These are phyloP conservation scores for Mycena sanguinolenta DNA, from an alignment of 768 basidiomycete species.

Conservation along the genomic window DNA sequence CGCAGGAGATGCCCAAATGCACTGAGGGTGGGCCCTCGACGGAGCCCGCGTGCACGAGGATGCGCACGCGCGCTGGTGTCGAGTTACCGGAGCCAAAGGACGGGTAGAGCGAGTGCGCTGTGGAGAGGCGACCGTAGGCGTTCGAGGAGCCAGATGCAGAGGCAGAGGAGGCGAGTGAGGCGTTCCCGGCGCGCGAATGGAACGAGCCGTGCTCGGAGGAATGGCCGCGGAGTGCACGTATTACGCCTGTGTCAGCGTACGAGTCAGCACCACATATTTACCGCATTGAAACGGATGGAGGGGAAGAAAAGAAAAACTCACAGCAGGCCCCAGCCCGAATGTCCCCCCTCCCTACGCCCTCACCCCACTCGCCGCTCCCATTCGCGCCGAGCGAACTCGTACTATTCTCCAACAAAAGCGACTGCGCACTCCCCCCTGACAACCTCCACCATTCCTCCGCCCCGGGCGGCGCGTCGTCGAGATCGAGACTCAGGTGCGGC, in stretches of 20 bases:
- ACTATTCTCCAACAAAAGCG: slow-evolving; percentile 13
- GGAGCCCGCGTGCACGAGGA: slow-evolving; percentile 20
- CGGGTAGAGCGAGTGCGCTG: slow-evolving; percentile 32
- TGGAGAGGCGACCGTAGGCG: not conserved
- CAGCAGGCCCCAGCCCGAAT: slow-evolving; percentile 23
- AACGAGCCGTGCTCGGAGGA: slow-evolving; percentile 36
- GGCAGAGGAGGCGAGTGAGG: slow-evolving; percentile 4
- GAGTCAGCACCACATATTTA: not conserved
- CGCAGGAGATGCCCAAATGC: slow-evolving; percentile 28
- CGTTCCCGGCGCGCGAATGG: slow-evolving; percentile 15
- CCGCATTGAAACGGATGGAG: no score
- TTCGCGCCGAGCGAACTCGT: not conserved
- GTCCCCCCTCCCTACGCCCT: slow-evolving; percentile 23
- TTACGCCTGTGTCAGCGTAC: slow-evolving; percentile 10
- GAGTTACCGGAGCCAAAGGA: slow-evolving; percentile 27
- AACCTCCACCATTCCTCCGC: slow-evolving; percentile 34
- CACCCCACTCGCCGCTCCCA: slow-evolving; percentile 10
- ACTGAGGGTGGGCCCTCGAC: slow-evolving; percentile 33
- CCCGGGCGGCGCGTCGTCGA: slow-evolving; percentile 37
- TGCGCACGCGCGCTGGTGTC: slow-evolving; percentile 22
- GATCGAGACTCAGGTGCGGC: slow-evolving; percentile 1
- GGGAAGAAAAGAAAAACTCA: not conserved
- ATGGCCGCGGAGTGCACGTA: slow-evolving; percentile 20
- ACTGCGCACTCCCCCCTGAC: slow-evolving; percentile 22
- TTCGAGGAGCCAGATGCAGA: slow-evolving; percentile 29